phyloP scores from a whole-genome alignment of 2,329 filamentous ascomycete species.

The Calonectria honghensis region DNA sequence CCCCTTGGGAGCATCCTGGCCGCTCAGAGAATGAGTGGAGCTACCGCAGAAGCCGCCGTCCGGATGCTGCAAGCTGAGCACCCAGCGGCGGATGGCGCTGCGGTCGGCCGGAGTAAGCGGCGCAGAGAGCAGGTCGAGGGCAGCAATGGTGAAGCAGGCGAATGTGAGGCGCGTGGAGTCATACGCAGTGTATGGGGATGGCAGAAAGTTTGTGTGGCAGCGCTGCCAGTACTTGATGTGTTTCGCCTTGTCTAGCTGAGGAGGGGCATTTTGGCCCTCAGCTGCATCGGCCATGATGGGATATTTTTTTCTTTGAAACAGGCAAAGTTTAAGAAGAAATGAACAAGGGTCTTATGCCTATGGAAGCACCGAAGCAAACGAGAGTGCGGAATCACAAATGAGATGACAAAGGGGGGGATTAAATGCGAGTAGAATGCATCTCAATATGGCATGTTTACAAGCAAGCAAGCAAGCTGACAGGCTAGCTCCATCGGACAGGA shows the following conservation, averaged over 20 bases:
- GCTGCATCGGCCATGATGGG: constrained; percentile 44
- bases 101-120: constrained; percentile 70
- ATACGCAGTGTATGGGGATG: constrained; percentile 87
- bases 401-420: neutral
- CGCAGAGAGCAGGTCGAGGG: constrained; percentile 85
- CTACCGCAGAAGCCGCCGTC: constrained; percentile 92
- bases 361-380: no score
- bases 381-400: neutral
- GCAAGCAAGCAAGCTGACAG: constrained; percentile 39
- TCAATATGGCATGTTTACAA: constrained; percentile 10
- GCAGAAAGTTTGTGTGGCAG: constrained; percentile 88
- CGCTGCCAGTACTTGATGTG: constrained; percentile 96
- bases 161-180: constrained; percentile 94
- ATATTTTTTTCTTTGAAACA: neutral
- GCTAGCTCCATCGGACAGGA: constrained; percentile 1
- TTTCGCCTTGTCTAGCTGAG: constrained; percentile 73
- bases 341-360: neutral
- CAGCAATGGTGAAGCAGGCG: constrained; percentile 91
- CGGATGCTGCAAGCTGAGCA: constrained; percentile 90
- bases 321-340: neutral
- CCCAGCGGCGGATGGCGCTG: constrained; percentile 78
- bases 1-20: constrained; percentile 66
- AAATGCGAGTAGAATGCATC: neutral
- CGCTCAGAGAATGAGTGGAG: constrained; percentile 74
- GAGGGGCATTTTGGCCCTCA: constrained; percentile 40